Base-by-base conservation (phyloP, 2,329 filamentous ascomycete genomes). In the Trichoderma koningiopsis region DNA sequence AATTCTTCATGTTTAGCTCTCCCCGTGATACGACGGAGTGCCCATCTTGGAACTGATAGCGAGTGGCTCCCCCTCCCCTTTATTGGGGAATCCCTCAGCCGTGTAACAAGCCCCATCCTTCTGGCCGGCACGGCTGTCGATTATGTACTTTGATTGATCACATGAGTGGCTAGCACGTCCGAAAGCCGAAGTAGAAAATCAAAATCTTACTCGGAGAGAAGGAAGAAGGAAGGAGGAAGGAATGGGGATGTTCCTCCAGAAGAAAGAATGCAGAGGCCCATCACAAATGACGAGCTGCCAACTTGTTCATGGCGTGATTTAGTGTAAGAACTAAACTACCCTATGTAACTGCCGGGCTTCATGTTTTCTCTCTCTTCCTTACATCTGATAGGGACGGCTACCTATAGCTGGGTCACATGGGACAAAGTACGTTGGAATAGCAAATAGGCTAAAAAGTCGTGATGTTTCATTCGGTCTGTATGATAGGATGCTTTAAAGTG, bases 381-480 rank as follows among this genome's bases (percentile, higher is more conserved):
- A 47, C 43, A n/a, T 22, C n/a, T 5, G 22, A n/a, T 24, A 58
- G 56, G 33, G 35, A 40, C 37, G 56, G 19, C 33, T 37, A 13
- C n/a, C 11, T 37, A 7, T 14, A 52, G 13, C 47, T 11, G 60
- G 43, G 43, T 63, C 60, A 63, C 60, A 63, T 53, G 60, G 56
- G 8, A 31, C 33, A 33, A 40, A 53, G 47, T 16, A 29, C 19
- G 33, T 43, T 16, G 14, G 16, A 27, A 24, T 8, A 29, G 14
- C 43, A 63, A 53, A 63, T 63, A 63, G 60, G 47, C 60, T 63
- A 63, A 63, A 63, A 53, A 33, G 31, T 63, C 43, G 31, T 33
- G 22, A 63, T 33, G 60, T 63, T 63, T 47, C 60, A 63, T 63
- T 52, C n/a, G 10, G 31, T 63, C 22, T 33, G 22, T 19, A 35